These are phyloP conservation scores for Alternaria infectoria DNA, from an alignment of 2,329 filamentous ascomycete genomes.

Conservation along the genomic window DNA sequence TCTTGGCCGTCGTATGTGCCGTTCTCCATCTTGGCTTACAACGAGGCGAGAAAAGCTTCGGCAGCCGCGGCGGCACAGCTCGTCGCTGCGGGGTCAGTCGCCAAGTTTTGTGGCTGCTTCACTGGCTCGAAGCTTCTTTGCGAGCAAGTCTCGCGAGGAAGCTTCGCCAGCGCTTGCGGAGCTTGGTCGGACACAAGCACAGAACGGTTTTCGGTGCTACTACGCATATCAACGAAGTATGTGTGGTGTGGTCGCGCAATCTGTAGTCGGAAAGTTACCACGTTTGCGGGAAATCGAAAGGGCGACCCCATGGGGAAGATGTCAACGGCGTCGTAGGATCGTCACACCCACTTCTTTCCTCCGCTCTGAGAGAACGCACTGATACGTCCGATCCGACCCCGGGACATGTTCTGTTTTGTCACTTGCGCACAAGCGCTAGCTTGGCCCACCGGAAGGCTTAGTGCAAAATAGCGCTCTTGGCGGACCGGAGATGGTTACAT, in stretches of 20 bases:
- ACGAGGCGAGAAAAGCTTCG: slow-evolving; percentile 10
- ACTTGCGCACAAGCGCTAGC: slow-evolving; percentile 22
- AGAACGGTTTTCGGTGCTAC: slow-evolving; percentile 2
- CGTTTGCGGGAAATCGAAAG: slow-evolving; percentile 4
- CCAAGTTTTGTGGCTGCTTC: slow-evolving; percentile 35
- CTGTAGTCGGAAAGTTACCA: slow-evolving; percentile 3
- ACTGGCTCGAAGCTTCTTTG: slow-evolving; percentile 33
- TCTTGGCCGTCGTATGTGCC: slow-evolving; percentile 12
- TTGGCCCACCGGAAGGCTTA: slow-evolving; percentile 31
- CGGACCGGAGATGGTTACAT: slow-evolving; percentile 33
- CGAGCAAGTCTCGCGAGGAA: slow-evolving; percentile 18
- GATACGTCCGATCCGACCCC: slow-evolving; percentile 23
- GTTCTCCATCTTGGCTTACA: slow-evolving; percentile 26
- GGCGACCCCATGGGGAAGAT: slow-evolving; percentile 34
- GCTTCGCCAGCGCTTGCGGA: slow-evolving; percentile 31
- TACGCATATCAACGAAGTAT: neutral
- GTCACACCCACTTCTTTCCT: slow-evolving; percentile 19
- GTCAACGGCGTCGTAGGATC: slow-evolving; percentile 21
- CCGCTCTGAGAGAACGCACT: slow-evolving; percentile 9
- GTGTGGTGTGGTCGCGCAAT: neutral
- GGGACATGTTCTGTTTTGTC: slow-evolving; percentile 20
- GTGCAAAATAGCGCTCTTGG: slow-evolving; percentile 34
- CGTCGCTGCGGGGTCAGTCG: slow-evolving; percentile 26
- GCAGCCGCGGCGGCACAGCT: slow-evolving; percentile 20
- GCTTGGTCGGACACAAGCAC: slow-evolving; percentile 23